Conservation (phyloP, 2,329 filamentous ascomycete genomes). For the Endothia cerciana region DNA sequence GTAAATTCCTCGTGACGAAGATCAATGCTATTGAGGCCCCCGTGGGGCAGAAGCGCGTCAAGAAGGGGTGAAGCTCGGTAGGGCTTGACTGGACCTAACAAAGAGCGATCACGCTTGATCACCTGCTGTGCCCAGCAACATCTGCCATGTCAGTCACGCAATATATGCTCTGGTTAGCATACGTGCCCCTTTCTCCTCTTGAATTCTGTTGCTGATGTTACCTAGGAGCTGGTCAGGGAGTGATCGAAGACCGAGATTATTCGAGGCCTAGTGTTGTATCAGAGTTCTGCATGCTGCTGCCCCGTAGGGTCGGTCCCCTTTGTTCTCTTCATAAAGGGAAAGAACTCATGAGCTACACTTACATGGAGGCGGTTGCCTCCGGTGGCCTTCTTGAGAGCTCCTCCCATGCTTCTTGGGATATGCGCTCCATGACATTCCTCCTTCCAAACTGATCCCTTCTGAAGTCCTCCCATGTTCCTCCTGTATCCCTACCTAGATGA, state of each 20-base stretch:
- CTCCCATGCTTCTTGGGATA: not conserved
- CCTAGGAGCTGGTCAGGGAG: not conserved
- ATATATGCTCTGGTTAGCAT: not conserved
- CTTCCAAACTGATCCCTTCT: not conserved
- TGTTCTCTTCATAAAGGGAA: not conserved
- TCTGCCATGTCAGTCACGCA: not conserved
- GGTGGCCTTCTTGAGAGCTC: not conserved
- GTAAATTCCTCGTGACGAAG: constrained; percentile 50
- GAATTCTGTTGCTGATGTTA: not conserved
- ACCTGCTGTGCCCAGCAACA: not conserved
- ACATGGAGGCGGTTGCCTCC: not conserved
- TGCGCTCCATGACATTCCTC: not conserved
- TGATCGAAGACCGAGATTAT: not conserved
- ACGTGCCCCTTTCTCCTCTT: not conserved
- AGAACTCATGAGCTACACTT: not conserved
- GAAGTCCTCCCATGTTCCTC: not conserved
- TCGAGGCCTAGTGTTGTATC: not conserved
- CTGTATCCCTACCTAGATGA: too few species aligned
- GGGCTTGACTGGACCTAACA: not conserved
- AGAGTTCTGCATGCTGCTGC: not conserved
- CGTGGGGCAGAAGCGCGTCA: constrained; percentile 43
- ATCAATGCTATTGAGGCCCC: constrained; percentile 49
- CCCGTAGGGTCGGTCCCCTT: not conserved
- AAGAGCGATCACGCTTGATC: not conserved
- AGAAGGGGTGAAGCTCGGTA: constrained; percentile 10